Percentiles rank a stretch among this genome's conserved stretches.
phyloP scores from a whole-genome alignment of 2,329 filamentous ascomycete genomes.

The Ilyonectria sp. region DNA sequence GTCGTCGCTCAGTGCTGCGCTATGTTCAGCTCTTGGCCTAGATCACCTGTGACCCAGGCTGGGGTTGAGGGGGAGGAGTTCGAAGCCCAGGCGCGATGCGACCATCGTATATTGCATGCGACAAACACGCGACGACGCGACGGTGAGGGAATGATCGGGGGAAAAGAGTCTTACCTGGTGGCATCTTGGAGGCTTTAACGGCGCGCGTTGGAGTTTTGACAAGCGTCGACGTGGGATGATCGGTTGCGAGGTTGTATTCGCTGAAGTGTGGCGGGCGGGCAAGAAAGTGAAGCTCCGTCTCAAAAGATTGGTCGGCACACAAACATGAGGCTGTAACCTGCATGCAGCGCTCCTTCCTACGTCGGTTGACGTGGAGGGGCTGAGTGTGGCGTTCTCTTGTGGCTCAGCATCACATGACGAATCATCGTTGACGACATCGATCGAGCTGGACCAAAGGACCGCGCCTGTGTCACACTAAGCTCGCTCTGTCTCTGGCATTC shows the following conservation, averaged over 20 bases:
- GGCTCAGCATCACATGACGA: constrained; percentile 5
- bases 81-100: constrained; percentile 27
- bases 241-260: not conserved
- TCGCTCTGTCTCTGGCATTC: not conserved
- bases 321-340: constrained; percentile 1
- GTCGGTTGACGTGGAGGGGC: not conserved
- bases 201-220: not conserved
- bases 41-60: constrained; percentile 18
- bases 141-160: not conserved
- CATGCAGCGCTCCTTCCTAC: constrained; percentile 7
- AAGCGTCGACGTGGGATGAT: not conserved
- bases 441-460: not conserved
- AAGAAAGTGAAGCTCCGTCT: constrained; percentile 9
- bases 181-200: constrained; percentile 38
- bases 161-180: constrained; percentile 43
- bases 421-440: not conserved
- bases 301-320: constrained; percentile 5
- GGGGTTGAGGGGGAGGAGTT: constrained; percentile 3
- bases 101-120: constrained; percentile 21
- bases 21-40: constrained; percentile 36
- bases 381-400: constrained; percentile 11
- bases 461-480: not conserved
- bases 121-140: constrained; percentile 8
- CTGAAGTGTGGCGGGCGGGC: not conserved
- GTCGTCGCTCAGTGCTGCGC: constrained; percentile 57